phyloP scores from a whole-genome alignment of 169 alveolate species.

The Plasmodium falciparum region DNA sequence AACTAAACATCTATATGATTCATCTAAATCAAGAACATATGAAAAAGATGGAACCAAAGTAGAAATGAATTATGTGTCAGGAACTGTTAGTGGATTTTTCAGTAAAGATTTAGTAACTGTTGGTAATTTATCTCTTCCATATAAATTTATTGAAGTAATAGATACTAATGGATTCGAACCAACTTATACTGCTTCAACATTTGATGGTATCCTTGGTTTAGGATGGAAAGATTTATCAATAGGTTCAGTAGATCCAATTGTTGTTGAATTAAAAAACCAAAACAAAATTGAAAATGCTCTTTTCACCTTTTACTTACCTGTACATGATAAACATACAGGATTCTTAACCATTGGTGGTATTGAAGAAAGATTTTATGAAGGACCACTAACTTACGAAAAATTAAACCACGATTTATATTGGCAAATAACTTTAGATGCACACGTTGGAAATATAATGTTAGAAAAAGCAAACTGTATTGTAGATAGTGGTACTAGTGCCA shows the following conservation, averaged over 20 bases:
- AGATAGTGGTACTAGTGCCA: conserved; percentile 66
- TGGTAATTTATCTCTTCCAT: conserved; percentile 53
- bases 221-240: conserved; percentile 76
- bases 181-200: conserved; percentile 8
- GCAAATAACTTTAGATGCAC: conserved; percentile 47
- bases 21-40: conserved; percentile 80
- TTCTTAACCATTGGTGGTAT: conserved; percentile 62
- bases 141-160: conserved; percentile 76
- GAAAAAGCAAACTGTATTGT: conserved; percentile 29
- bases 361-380: conserved; percentile 42
- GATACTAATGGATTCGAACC: conserved; percentile 44
- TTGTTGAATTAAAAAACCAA: conserved; percentile 44
- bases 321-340: conserved; percentile 10
- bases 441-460: conserved; percentile 11
- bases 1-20: conserved; percentile 79
- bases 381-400: conserved; percentile 31
- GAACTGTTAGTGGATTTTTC: conserved; percentile 81
- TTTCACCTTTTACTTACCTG: conserved; percentile 53
- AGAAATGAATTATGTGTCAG: conserved; percentile 84
- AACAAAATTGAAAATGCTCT: conserved; percentile 47
- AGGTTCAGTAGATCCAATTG: conserved; percentile 54
- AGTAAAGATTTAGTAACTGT: conserved; percentile 80
- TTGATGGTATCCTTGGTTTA: conserved; percentile 78
- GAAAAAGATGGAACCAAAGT: conserved; percentile 79
- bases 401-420: conserved; percentile 57